Conservation (phyloP, 345 rosid species). For the Salix koriyanagi region DNA sequence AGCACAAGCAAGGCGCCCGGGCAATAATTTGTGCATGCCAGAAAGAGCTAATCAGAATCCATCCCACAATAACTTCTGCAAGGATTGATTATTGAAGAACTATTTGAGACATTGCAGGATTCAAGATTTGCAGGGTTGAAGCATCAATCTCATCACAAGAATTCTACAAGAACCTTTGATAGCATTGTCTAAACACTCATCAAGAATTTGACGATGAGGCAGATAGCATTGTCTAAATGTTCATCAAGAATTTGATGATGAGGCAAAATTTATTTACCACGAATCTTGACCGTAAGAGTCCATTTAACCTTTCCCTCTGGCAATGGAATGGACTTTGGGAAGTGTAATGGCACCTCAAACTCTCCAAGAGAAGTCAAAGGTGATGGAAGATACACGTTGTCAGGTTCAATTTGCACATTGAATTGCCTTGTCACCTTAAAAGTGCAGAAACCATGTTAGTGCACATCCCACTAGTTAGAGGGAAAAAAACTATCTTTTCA, state of each 20-base stretch:
- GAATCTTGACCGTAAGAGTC: constrained; percentile 72
- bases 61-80: too few relatives aligned
- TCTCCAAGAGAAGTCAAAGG: constrained; percentile 70
- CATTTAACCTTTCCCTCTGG: constrained; percentile 77
- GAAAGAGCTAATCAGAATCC: too few relatives aligned
- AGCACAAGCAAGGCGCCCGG: too few relatives aligned
- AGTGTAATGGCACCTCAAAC: constrained; percentile 63
- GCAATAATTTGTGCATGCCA: too few relatives aligned
- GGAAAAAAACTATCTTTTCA: too few relatives aligned
- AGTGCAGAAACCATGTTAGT: background rate
- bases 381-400: constrained; percentile 52
- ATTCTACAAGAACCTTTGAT: background rate
- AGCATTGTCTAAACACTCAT: background rate
- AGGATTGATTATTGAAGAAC: too few relatives aligned
- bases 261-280: constrained; percentile 44
- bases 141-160: background rate
- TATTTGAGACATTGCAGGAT: too few relatives aligned
- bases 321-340: constrained; percentile 75
- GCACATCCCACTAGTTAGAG: background rate
- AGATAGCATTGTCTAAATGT: background rate
- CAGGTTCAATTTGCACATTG: constrained; percentile 65
- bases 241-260: background rate
- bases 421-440: constrained; percentile 83
- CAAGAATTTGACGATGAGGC: background rate
- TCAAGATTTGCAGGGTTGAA: background rate